A percentile compares a stretch with the other conserved stretches of the same genome.
phyloP scores from a whole-genome alignment of 2,329 filamentous ascomycete species.

The Cercospora citrullina region DNA sequence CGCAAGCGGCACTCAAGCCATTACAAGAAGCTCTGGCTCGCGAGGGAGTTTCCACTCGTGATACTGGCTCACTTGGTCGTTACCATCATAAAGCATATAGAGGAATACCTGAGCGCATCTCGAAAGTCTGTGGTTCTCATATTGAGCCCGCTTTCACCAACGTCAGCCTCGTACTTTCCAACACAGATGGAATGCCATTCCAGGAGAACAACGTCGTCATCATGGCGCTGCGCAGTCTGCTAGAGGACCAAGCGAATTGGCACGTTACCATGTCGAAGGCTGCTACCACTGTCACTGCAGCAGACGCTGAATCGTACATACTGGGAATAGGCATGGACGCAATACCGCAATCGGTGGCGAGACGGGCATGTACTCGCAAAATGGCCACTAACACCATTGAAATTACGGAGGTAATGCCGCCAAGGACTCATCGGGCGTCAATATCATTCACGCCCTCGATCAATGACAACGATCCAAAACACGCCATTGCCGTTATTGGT shows the following conservation, averaged over 20 bases:
- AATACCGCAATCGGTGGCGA: not conserved
- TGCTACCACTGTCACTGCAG: not conserved
- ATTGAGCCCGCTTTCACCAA: not conserved
- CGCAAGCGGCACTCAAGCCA: not conserved
- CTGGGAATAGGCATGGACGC: constrained; percentile 3
- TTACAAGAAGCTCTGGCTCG: not conserved
- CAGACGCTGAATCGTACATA: not conserved
- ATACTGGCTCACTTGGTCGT: constrained; percentile 5
- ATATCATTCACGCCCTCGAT: not conserved
- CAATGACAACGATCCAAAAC: not conserved
- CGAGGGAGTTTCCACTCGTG: not conserved
- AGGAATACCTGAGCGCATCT: not conserved
- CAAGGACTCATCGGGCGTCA: not conserved
- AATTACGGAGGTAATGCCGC: not conserved
- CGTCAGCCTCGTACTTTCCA: constrained; percentile 5
- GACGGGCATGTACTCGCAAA: not conserved
- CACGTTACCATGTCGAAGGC: constrained; percentile 7
- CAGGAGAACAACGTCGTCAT: not conserved
- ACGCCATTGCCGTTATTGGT: constrained; percentile 21
- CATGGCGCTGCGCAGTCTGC: constrained; percentile 5
- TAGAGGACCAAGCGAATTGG: constrained; percentile 13
- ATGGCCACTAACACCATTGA: not conserved
- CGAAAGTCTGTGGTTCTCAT: not conserved
- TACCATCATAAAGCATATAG: constrained; percentile 6
- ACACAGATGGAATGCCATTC: constrained; percentile 1